A percentile compares a stretch with the other conserved stretches of the same genome.
Evolutionary conservation across 2,329 filamentous ascomycete species (phyloP).

Genomic region (Ploettnerulaceae sp.): DNA sequence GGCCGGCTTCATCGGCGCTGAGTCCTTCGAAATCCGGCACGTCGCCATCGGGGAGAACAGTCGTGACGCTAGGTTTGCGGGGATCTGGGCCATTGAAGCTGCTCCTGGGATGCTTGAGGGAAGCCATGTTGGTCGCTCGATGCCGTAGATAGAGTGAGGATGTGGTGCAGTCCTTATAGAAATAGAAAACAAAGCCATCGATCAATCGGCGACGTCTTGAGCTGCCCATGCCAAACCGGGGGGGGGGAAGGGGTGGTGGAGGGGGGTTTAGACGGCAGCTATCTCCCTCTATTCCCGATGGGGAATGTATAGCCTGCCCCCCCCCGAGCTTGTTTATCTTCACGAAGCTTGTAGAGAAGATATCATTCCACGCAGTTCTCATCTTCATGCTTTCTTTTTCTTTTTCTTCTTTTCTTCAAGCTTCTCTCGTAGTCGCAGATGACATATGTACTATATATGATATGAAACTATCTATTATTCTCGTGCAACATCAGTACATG

Average conservation of each 20-base stretch:
- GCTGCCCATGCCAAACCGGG: slow-evolving; percentile 4
- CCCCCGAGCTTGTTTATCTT: slow-evolving; percentile 16
- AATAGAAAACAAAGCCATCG: background rate
- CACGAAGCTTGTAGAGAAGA: background rate
- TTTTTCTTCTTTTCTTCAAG: background rate
- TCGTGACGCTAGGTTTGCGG: slow-evolving; percentile 41
- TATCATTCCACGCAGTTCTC: slow-evolving; percentile 6
- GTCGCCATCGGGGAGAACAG: slow-evolving; percentile 45
- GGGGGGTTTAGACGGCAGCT: slow-evolving; percentile 15
- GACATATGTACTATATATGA: background rate
- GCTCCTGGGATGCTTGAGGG: slow-evolving; percentile 14
- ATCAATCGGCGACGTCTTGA: slow-evolving; percentile 3
- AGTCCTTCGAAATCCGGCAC: slow-evolving; percentile 42
- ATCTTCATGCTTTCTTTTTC: background rate
- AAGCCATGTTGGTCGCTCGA: slow-evolving; percentile 13
- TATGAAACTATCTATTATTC: background rate
- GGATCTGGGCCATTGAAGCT: slow-evolving; percentile 11
- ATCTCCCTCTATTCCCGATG: slow-evolving; percentile 15
- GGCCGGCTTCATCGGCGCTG: slow-evolving; percentile 52
- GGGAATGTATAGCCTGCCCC: slow-evolving; percentile 21
- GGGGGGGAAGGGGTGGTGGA: background rate
- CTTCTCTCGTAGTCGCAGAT: background rate
- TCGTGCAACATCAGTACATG: background rate
- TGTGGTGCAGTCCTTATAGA: background rate
- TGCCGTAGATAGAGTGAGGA: background rate